Evolutionary conservation across 306 rosid species (phyloP).

Genomic region (Astragalus membranaceus): DNA sequence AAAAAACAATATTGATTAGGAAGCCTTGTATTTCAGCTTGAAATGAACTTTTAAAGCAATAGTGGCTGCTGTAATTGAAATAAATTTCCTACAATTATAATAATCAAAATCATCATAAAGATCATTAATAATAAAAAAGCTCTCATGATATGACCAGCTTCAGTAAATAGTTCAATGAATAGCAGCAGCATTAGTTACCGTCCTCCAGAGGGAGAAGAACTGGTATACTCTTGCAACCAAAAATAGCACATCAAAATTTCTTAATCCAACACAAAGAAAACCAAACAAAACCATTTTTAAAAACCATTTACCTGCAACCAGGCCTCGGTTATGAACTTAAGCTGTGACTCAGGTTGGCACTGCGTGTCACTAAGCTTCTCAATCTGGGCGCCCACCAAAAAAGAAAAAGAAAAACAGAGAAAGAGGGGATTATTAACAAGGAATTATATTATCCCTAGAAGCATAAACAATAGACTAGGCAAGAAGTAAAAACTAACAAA

Average conservation of each 20-base stretch:
- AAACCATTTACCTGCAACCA: constrained; percentile 72
- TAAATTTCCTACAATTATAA: neutral
- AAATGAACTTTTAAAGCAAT: constrained; percentile 14
- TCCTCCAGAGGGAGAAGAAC: neutral
- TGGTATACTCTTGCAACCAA: neutral
- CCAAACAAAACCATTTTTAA: neutral
- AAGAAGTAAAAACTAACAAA: neutral
- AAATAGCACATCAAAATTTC: neutral
- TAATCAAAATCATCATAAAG: neutral
- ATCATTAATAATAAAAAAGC: neutral
- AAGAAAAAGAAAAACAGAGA: neutral
- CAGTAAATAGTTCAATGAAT: neutral
- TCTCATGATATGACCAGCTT: neutral
- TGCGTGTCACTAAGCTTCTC: constrained; percentile 87
- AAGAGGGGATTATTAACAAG: neutral
- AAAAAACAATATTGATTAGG: constrained; percentile 15
- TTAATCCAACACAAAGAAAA: neutral
- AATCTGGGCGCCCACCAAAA: constrained; percentile 38
- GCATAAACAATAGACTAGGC: neutral
- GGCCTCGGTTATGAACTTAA: constrained; percentile 92
- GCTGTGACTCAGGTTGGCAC: constrained; percentile 95
- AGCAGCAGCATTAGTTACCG: neutral
- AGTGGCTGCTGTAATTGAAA: neutral
- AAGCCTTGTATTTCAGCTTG: constrained; percentile 1
- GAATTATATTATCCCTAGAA: neutral